Base-by-base conservation (phyloP, 352 stramenopile genomes). In the Peronospora farinosa region DNA sequence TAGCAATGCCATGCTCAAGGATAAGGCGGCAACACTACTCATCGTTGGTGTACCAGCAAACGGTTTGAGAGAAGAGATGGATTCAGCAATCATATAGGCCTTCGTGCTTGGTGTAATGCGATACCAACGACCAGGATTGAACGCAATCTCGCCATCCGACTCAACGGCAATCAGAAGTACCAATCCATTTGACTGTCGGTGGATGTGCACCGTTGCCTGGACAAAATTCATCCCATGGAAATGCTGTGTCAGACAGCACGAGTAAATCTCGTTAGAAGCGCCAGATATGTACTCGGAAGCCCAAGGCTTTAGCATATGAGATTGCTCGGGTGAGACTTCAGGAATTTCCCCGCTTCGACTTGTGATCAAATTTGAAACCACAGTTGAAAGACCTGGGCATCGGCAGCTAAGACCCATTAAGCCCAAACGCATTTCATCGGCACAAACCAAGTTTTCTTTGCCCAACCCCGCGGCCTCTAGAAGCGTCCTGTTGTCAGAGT, bases 331-430 rank as follows among this genome's bases (percentile, higher is more conserved):
- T 2, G 37, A 7, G 2, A 56, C 57, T 12, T 55, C 19, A 3
- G 69, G 61, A 1, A 80, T 40, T 6, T 78, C 74, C 0, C 64
- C 65, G 15, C 73, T 87, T 9, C 78, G 69, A 63, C 80, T 89
- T 2, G 77, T 86, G 28, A 94, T 86, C 21, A 94, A 57, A 42
- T 94, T 94, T 1, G 83, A 90, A 9, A 94, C 69, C 0, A 94
- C 66, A 7, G 83, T 94, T 17, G 81, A 94, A 2, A 94, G 61
- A 0, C 83, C 83, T 0, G 75, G 78, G 13, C 83, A 94, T 5
- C 83, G 69, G 41, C 83, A 94, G 43, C 81, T 94, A 0, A 94
- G 68, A 8, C 80, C 83, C 83, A 94, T 91, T 17, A 94, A 65
- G 2, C 83, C 83, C 5, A 92, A 63, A 0, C 81, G 73, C n/a